phyloP scores from a whole-genome alignment of 2,329 filamentous ascomycete genomes.

The Claviceps purpurea region DNA sequence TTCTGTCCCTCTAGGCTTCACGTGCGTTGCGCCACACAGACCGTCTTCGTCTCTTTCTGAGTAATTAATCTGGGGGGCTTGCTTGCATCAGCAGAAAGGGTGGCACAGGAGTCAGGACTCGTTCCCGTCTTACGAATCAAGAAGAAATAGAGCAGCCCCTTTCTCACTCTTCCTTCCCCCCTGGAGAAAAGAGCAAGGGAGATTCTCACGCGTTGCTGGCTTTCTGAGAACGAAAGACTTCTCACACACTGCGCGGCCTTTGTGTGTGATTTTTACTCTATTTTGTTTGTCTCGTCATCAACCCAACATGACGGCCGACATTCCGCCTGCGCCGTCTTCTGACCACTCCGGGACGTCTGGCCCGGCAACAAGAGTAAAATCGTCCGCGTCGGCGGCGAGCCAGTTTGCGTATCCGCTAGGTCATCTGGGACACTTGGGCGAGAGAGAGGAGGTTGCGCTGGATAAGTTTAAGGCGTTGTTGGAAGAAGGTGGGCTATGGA shows the following conservation, averaged over 20 bases:
- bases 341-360: constrained; percentile 6
- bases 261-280: neutral
- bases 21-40: no score
- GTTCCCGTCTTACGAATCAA: no score
- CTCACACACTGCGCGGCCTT: neutral
- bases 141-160: no score
- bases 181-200: neutral
- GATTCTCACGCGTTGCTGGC: neutral
- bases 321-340: constrained; percentile 8
- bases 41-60: no score
- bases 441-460: constrained; percentile 54
- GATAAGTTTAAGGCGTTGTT: constrained; percentile 58
- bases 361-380: constrained; percentile 16
- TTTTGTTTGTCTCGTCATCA: no score
- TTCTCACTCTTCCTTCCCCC: no score
- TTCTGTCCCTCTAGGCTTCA: no score
- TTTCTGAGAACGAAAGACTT: neutral
- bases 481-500: constrained; percentile 51
- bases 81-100: no score
- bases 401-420: constrained; percentile 53
- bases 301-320: constrained; percentile 14
- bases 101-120: no score
- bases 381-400: constrained; percentile 16
- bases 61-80: no score
- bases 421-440: constrained; percentile 66